Evolutionary conservation across 2,329 filamentous ascomycete species (phyloP).

Genomic region (Fusarium tanahbumbuense): DNA sequence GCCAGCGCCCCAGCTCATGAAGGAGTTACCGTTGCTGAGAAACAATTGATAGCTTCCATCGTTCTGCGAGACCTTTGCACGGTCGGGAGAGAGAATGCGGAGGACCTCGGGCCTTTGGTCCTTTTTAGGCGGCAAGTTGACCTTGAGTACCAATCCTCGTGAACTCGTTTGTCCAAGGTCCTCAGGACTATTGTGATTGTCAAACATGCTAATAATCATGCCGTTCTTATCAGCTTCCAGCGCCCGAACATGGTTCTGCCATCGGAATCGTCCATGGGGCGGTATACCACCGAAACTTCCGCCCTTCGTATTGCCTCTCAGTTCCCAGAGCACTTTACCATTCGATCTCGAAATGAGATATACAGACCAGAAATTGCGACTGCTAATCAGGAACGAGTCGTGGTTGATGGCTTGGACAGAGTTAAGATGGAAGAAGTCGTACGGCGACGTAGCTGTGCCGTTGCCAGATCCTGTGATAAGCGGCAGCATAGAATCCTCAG

Average conservation of each 20-base stretch:
- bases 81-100: constrained; percentile 20
- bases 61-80: constrained; percentile 17
- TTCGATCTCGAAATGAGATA: constrained; percentile 39
- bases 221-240: constrained; percentile 34
- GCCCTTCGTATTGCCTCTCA: constrained; percentile 41
- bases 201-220: constrained; percentile 49
- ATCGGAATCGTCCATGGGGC: constrained; percentile 49
- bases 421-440: constrained; percentile 46
- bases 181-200: constrained; percentile 50
- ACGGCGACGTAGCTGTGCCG: constrained; percentile 20
- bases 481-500: constrained; percentile 28
- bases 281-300: constrained; percentile 42
- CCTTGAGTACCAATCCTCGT: constrained; percentile 22
- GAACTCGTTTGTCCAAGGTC: constrained; percentile 14
- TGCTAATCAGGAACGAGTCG: constrained; percentile 40
- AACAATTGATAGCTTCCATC: constrained; percentile 37
- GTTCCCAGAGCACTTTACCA: constrained; percentile 42
- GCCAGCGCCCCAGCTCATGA: constrained; percentile 40
- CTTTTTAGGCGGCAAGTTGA: constrained; percentile 32
- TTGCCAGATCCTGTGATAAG: constrained; percentile 18
- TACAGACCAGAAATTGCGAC: constrained; percentile 39
- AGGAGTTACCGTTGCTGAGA: constrained; percentile 40
- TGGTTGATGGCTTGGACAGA: constrained; percentile 39
- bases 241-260: constrained; percentile 52
- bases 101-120: constrained; percentile 20